Evolutionary conservation across 805 yeast genomes (phyloP).

Genomic region (Ogataea nitratoaversa): DNA sequence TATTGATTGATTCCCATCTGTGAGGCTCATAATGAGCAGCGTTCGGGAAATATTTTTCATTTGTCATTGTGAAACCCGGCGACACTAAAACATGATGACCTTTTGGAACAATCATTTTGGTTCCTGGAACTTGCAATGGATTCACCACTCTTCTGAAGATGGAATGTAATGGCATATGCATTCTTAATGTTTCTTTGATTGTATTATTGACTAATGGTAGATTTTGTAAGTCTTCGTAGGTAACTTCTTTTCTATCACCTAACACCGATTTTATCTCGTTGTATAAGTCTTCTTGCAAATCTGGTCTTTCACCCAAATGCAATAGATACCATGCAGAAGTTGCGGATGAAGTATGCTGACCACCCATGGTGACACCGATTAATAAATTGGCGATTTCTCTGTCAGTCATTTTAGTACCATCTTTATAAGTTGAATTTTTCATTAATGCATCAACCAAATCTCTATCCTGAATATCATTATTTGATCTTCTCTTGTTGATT

Average conservation of each 20-base stretch:
- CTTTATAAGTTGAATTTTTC: constrained; percentile 81
- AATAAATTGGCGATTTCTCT: constrained; percentile 88
- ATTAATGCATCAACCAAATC: constrained; percentile 88
- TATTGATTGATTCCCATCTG: constrained; percentile 63
- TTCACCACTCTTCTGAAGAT: constrained; percentile 86
- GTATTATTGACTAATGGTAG: constrained; percentile 79
- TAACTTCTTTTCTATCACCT: constrained; percentile 51
- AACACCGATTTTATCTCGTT: constrained; percentile 68
- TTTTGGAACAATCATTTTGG: constrained; percentile 75
- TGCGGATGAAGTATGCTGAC: constrained; percentile 96
- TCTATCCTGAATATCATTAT: constrained; percentile 75
- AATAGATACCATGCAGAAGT: constrained; percentile 93
- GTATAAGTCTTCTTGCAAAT: constrained; percentile 76
- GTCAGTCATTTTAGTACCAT: constrained; percentile 92
- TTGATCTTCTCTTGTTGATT: constrained; percentile 66
- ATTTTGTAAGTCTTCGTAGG: constrained; percentile 78
- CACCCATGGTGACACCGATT: constrained; percentile 98
- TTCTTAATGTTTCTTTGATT: constrained; percentile 88
- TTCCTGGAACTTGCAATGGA: constrained; percentile 74
- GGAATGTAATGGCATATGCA: constrained; percentile 96
- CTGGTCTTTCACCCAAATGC: constrained; percentile 85
- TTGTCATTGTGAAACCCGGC: constrained; percentile 86
- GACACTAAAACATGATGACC: constrained; percentile 89
- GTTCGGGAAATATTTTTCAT: constrained; percentile 73
- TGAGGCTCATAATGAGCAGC: constrained; percentile 73